Percentiles rank a stretch among this genome's conserved stretches.
Conservation (phyloP, 2,329 filamentous ascomycete species). For the Pseudocercospora crystallina region DNA sequence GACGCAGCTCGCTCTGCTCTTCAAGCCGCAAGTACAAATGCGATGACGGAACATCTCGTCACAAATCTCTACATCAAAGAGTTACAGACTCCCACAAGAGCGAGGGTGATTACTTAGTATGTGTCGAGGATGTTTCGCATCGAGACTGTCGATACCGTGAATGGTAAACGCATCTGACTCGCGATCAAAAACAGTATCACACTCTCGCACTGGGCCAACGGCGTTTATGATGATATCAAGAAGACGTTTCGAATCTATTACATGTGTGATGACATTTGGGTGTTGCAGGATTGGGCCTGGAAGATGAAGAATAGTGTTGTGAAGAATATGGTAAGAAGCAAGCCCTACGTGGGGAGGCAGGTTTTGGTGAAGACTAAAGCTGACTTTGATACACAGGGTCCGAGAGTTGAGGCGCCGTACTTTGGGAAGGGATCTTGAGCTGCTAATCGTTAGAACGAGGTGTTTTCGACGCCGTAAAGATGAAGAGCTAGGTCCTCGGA, state of each 20-base stretch:
- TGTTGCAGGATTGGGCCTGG: constrained; percentile 17
- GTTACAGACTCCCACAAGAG: constrained; percentile 9
- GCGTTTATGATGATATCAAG: constrained; percentile 11
- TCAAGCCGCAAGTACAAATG: constrained; percentile 3
- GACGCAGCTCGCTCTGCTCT: constrained; percentile 9
- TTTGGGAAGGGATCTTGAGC: no score
- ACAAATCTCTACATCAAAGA: constrained; percentile 18
- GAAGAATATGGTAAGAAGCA: constrained; percentile 12
- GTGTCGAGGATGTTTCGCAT: no score
- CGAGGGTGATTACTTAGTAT: constrained; percentile 18
- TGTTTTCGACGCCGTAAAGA: no score
- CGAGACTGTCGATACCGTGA: no score
- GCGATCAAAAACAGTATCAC: constrained; percentile 11
- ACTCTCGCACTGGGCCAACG: constrained; percentile 15
- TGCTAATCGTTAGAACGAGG: no score
- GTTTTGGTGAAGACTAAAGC: no score
- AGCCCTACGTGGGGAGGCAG: no score
- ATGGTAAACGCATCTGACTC: background rate
- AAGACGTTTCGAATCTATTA: constrained; percentile 21
- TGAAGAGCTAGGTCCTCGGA: no score
- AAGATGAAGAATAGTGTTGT: constrained; percentile 21
- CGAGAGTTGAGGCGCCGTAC: no score
- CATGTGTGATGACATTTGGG: constrained; percentile 22
- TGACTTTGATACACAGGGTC: no score
- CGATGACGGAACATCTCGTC: constrained; percentile 13